Conservation (phyloP, 2,329 filamentous ascomycete genomes). For the Fusarium coicis region DNA sequence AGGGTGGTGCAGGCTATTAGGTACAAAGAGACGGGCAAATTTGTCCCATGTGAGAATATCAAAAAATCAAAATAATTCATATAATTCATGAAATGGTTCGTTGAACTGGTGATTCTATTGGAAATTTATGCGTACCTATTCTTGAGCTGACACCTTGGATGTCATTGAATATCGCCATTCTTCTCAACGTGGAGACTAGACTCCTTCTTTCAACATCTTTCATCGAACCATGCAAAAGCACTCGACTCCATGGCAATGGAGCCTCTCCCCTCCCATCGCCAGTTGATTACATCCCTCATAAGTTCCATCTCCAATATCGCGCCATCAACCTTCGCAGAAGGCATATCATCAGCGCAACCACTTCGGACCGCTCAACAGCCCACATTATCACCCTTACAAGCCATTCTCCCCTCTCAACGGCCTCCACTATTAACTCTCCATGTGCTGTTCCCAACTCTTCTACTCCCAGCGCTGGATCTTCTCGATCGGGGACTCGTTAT, state of each 20-base stretch:
- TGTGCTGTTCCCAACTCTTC: conserved; percentile 81
- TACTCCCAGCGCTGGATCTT: conserved; percentile 88
- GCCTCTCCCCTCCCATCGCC: conserved; percentile 50
- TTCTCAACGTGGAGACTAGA: conserved; percentile 8
- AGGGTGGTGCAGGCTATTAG: conserved; percentile 25
- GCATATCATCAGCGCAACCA: conserved; percentile 12
- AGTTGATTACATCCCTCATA: conserved; percentile 62
- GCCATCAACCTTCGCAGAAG: conserved; percentile 3
- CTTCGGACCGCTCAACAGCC: conserved; percentile 25
- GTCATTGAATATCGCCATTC: neutral
- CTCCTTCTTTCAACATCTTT: neutral
- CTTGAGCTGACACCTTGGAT: neutral
- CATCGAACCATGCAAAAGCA: conserved; percentile 12
- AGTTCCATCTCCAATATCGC: conserved; percentile 49
- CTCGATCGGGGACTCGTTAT: conserved; percentile 81
- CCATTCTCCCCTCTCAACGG: conserved; percentile 49
- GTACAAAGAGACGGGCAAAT: conserved; percentile 13
- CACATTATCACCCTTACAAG: conserved; percentile 27
- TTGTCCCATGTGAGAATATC: neutral
- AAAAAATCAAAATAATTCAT: conserved; percentile 17
- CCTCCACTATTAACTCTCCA: conserved; percentile 82
- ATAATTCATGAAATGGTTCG: neutral
- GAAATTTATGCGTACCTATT: neutral
- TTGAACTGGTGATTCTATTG: neutral
- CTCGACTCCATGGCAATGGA: conserved; percentile 32